These are phyloP conservation scores for Myxozyma udenii DNA, from an alignment of 805 yeast genomes.

Conservation along the genomic window DNA sequence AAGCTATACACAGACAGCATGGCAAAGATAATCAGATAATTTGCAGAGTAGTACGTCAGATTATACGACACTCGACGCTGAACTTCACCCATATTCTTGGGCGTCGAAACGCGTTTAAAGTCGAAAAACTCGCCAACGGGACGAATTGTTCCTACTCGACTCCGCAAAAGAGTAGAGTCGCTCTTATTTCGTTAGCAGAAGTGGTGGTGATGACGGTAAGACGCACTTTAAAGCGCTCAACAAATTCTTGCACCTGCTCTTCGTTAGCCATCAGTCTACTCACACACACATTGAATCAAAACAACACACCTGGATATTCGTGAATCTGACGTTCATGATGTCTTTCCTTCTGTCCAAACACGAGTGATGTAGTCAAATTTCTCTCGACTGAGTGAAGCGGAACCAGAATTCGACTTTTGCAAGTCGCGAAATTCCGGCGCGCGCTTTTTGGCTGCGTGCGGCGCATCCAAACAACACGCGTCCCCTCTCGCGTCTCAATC, in stretches of 20 bases:
- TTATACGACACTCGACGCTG: constrained; percentile 88
- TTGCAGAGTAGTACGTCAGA: constrained; percentile 80
- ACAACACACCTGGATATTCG: constrained; percentile 20
- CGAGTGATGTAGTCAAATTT: background rate
- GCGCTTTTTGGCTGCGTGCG: too few species aligned
- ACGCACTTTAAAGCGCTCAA: constrained; percentile 27
- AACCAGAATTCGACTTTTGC: too few species aligned
- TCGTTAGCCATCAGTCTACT: too few species aligned
- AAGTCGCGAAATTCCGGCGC: too few species aligned
- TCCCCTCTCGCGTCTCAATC: too few species aligned
- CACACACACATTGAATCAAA: too few species aligned
- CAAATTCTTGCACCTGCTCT: constrained; percentile 26
- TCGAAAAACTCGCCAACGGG: constrained; percentile 95
- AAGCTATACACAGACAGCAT: constrained; percentile 78
- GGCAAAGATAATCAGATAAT: constrained; percentile 72
- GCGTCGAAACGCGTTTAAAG: constrained; percentile 82
- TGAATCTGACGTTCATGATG: constrained; percentile 20
- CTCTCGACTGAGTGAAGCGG: too few species aligned
- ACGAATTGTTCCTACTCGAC: constrained; percentile 44
- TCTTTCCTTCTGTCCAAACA: too few species aligned
- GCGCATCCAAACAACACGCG: too few species aligned
- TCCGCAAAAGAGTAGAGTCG: constrained; percentile 24
- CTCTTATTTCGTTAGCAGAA: constrained; percentile 4
- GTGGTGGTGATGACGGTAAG: background rate
- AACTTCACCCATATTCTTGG: constrained; percentile 80